Evolutionary conservation across 768 basidiomycete species (phyloP).

Genomic region (Gelatoporia subvermispora): DNA sequence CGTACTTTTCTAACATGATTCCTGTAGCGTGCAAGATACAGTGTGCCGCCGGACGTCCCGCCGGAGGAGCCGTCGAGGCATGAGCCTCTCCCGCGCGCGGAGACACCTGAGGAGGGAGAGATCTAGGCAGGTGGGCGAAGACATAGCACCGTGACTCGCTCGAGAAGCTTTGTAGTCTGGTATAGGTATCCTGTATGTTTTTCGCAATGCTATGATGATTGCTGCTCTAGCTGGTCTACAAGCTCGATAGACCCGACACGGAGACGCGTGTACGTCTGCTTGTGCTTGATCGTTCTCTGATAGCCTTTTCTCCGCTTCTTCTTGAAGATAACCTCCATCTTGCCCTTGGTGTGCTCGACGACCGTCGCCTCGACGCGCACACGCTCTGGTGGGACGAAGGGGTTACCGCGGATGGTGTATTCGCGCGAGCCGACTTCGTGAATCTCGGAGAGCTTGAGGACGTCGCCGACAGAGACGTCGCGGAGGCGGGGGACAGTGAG

Average conservation of each 20-base stretch:
- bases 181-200: neutral
- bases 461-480: constrained; percentile 80
- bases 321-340: constrained; percentile 89
- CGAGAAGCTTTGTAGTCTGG: too few species aligned
- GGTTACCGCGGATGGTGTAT: constrained; percentile 82
- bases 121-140: constrained; percentile 49
- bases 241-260: constrained; percentile 80
- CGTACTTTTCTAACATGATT: neutral
- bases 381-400: constrained; percentile 56
- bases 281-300: constrained; percentile 88
- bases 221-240: constrained; percentile 25
- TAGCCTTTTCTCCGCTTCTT: constrained; percentile 99
- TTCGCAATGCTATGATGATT: constrained; percentile 23
- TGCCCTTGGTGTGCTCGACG: constrained; percentile 95
- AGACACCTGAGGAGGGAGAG: constrained; percentile 86
- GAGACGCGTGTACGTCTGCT: constrained; percentile 93
- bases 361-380: constrained; percentile 85
- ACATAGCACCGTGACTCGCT: neutral
- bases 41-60: constrained; percentile 38
- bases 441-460: constrained; percentile 76
- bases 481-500: constrained; percentile 91
- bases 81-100: constrained; percentile 40
- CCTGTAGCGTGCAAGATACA: constrained; percentile 16
- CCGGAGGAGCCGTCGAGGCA: constrained; percentile 35
- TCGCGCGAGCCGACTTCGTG: constrained; percentile 95